These are phyloP conservation scores for Claviceps sp. DNA, from an alignment of 2,329 filamentous ascomycete species.

Conservation along the genomic window DNA sequence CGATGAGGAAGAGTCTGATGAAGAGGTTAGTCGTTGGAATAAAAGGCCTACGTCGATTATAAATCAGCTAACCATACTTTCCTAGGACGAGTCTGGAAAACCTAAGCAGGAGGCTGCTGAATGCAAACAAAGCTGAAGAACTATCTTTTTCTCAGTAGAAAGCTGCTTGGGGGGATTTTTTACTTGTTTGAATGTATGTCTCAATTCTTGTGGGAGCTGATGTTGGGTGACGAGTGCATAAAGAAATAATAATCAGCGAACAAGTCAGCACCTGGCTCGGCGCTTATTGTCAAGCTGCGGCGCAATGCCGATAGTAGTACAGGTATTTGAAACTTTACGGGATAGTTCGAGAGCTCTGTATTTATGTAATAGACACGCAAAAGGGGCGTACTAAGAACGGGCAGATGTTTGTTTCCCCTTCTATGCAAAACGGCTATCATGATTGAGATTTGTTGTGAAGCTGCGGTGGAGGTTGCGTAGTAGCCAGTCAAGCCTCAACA, in stretches of 20 bases:
- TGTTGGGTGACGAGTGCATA: not conserved
- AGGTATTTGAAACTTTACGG: not conserved
- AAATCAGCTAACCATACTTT: conserved; percentile 4
- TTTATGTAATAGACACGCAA: conserved; percentile 8
- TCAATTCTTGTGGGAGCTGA: not conserved
- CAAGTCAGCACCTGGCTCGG: not conserved
- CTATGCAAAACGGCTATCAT: not conserved
- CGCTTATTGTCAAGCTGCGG: not conserved
- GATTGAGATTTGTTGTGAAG: no score
- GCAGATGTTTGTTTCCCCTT: not conserved
- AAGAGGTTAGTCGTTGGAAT: conserved; percentile 46
- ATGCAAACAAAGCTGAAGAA: conserved; percentile 77
- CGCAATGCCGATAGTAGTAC: not conserved
- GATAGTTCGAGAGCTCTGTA: conserved; percentile 4
- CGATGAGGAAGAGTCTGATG: conserved; percentile 68
- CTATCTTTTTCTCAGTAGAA: not conserved
- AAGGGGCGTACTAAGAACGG: conserved; percentile 3
- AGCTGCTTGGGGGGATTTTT: not conserved
- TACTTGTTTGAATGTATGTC: conserved; percentile 1
- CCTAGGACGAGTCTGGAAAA: conserved; percentile 71
- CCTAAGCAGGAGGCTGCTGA: conserved; percentile 89
- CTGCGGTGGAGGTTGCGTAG: no score
- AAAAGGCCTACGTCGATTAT: conserved; percentile 5
- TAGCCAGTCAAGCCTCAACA: no score
- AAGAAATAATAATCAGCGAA: conserved; percentile 1